Percentiles rank a stretch among this genome's conserved stretches.
These are phyloP conservation scores for Pittosporum tobira DNA, from an alignment of 129 eudicot genomes.

Conservation along the genomic window DNA sequence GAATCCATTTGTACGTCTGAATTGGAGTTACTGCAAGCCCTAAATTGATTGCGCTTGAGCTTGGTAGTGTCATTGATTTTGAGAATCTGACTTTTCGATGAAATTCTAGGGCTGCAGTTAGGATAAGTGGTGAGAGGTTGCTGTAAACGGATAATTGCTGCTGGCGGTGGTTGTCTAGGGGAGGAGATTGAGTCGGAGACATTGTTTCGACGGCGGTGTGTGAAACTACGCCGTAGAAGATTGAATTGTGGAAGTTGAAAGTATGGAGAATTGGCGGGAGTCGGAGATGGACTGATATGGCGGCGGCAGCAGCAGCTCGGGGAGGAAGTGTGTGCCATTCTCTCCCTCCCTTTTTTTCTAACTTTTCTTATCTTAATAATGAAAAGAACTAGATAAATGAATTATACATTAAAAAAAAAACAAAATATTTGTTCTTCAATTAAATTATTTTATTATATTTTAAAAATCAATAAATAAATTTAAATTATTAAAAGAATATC, in stretches of 20 bases:
- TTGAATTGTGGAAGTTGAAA: constrained; percentile 7
- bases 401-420: too few species aligned
- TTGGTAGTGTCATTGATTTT: constrained; percentile 1
- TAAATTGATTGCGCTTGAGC: constrained; percentile 15
- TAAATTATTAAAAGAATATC: too few species aligned
- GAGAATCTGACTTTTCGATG: not conserved
- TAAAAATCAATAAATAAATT: too few species aligned
- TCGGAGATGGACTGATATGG: not conserved
- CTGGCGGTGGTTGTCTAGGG: constrained; percentile 4
- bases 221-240: not conserved
- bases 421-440: too few species aligned
- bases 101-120: not conserved
- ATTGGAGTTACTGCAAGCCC: constrained; percentile 21
- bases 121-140: not conserved
- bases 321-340: constrained; percentile 12
- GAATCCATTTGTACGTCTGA: constrained; percentile 21
- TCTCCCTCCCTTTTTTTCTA: not conserved
- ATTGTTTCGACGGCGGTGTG: not conserved
- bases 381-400: too few species aligned
- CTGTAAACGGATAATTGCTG: not conserved
- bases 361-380: too few species aligned
- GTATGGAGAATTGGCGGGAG: constrained; percentile 11
- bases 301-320: constrained; percentile 5
- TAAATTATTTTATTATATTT: too few species aligned
- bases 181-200: not conserved